phyloP scores from a whole-genome alignment of 768 basidiomycete genomes.

The Clitopilus passeckerianus region DNA sequence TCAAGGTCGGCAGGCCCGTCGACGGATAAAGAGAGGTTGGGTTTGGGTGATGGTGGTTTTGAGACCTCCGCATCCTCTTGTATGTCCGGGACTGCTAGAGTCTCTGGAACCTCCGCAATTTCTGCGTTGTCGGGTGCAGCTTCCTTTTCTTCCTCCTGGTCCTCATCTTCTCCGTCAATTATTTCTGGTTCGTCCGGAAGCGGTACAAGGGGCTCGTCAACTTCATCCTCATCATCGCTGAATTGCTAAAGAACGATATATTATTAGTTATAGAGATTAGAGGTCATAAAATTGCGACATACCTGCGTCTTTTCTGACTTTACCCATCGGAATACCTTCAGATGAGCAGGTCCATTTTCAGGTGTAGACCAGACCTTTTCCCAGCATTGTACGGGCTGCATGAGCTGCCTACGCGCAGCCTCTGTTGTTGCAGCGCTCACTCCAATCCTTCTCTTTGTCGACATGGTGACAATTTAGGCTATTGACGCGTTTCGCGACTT shows the following conservation, averaged over 20 bases:
- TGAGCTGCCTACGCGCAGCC: constrained; percentile 77
- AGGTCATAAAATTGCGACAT: constrained; percentile 1
- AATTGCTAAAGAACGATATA: constrained; percentile 56
- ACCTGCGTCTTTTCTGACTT: constrained; percentile 79
- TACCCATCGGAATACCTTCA: constrained; percentile 75
- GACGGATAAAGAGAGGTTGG: constrained; percentile 54
- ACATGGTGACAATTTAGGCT: constrained; percentile 36
- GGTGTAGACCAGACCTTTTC: constrained; percentile 70
- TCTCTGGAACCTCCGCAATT: constrained; percentile 26
- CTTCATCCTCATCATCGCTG: constrained; percentile 79
- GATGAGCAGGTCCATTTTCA: constrained; percentile 46
- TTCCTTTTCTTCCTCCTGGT: constrained; percentile 65
- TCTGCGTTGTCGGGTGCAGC: constrained; percentile 33
- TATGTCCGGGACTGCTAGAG: constrained; percentile 24
- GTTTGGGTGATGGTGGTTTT: constrained; percentile 65
- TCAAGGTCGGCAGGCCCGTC: constrained; percentile 40
- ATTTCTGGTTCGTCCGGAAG: constrained; percentile 72
- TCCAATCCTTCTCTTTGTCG: constrained; percentile 72
- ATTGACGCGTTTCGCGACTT: not conserved
- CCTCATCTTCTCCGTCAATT: constrained; percentile 69
- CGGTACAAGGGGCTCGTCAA: constrained; percentile 76
- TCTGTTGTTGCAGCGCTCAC: constrained; percentile 74
- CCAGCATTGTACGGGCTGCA: constrained; percentile 88
- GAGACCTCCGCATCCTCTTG: constrained; percentile 34
- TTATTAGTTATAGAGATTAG: not conserved